Percentiles rank a stretch among this genome's conserved stretches.
Conservation (phyloP, 2,329 filamentous ascomycete genomes). For the Proliferodiscus dingleyae region DNA sequence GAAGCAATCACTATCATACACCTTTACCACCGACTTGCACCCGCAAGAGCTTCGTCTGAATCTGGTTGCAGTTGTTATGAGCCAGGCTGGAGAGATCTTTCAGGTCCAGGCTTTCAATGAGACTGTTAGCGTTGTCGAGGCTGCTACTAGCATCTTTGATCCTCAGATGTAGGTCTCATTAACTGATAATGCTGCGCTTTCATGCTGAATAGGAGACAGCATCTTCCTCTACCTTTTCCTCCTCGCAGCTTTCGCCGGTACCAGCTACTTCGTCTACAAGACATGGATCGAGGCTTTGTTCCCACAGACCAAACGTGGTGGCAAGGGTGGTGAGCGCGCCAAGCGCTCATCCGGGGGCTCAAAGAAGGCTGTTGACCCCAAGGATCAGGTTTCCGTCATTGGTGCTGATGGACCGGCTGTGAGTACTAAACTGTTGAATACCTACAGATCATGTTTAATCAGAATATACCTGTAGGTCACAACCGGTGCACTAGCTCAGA, state of each 20-base stretch:
- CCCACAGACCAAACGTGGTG: slow-evolving; percentile 69
- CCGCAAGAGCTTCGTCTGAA: slow-evolving; percentile 82
- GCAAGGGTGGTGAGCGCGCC: slow-evolving; percentile 38
- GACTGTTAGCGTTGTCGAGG: slow-evolving; percentile 81
- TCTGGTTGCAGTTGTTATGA: slow-evolving; percentile 68
- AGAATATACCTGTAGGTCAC: slow-evolving; percentile 13
- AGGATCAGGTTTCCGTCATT: slow-evolving; percentile 56
- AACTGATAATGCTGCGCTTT: slow-evolving; percentile 1
- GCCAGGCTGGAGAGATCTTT: slow-evolving; percentile 63
- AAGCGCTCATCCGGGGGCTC: slow-evolving; percentile 55
- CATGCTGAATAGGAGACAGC: slow-evolving; percentile 43
- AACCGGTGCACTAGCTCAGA: slow-evolving; percentile 26
- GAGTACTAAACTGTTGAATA: not conserved
- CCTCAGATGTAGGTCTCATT: slow-evolving; percentile 75
- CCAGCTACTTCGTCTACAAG: slow-evolving; percentile 94
- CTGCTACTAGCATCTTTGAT: slow-evolving; percentile 86
- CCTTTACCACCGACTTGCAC: slow-evolving; percentile 85
- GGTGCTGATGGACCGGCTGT: slow-evolving; percentile 45
- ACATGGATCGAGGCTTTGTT: slow-evolving; percentile 96
- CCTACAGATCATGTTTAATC: not conserved
- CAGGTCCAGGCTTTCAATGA: slow-evolving; percentile 77
- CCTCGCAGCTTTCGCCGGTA: slow-evolving; percentile 68
- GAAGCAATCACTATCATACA: slow-evolving; percentile 72
- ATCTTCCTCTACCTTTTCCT: slow-evolving; percentile 98
- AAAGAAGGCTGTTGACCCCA: slow-evolving; percentile 59